Evolutionary conservation across 495 filamentous ascomycete species (phyloP), one percentile per base, ranked within the genome.

Genomic region (Daldinia caldariorum): DNA sequence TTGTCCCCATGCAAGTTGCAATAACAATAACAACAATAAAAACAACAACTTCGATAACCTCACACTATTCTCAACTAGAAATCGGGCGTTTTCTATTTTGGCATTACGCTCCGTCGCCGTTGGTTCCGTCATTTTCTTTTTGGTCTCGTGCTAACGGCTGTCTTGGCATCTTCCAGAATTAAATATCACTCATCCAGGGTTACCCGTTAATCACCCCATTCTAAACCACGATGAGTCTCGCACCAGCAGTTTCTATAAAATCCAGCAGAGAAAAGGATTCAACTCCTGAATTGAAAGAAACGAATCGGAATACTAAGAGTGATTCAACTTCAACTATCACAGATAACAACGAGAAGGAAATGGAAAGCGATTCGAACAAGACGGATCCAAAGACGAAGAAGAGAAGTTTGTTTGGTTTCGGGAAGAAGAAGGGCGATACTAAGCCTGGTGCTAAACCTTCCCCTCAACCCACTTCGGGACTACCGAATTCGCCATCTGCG

Each of bases 391-490:
- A 86, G 70, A 63, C 70, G 37, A 84, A 84, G 75, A 87, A 82
- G 74, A 78, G 84, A 37, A 77, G 81, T 69, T 66, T 90, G 32
- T 90, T 90, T 72, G 85, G 86, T 10, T 85, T 91, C 58, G 89
- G 88, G 50, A 91, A 89, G 82, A 90, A 90, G 77, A 89, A 87
- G 79, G 78, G 79, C 60, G 83, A 87, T 18, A 79, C 85, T 37
- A 85, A 82, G 62, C 69, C 73, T 66, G 74, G 75, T 69, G 39
- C 61, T 66, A 78, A 79, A 63, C 66, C 77, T 22, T 56, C 79
- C n/a, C 47, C 74, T 34, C 71, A 74, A 32, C 68, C 71, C 3
- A 34, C 69, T 13, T 74, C 74, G 50, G 75, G 66, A 65, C 65
- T 43, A 3, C 74, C 75, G 37, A 74, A 65, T 63, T 70, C 67